Base-by-base conservation (phyloP, 257 asterid species). In the Henckelia pumila region DNA sequence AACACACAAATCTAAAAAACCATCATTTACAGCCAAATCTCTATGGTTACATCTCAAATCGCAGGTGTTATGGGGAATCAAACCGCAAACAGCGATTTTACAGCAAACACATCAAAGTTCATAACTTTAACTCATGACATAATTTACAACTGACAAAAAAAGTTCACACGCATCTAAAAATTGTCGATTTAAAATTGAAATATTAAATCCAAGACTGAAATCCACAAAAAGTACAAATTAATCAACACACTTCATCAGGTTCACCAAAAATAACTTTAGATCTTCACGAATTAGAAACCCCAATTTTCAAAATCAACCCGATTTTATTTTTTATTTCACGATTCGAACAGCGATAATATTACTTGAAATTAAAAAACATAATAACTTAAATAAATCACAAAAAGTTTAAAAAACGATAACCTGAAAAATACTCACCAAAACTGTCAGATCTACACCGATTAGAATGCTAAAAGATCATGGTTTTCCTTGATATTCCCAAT, bases 361-460 rank as follows among this genome's bases (percentile, higher is more conserved):
- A 11, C n/a, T 40, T 13, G 22, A 49, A 37, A 29, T 26, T 20
- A 10, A 70, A 28, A 7, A 3, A 5, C 22, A 3, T 6, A 13
- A 16, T 58, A 1, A 11, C 16, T 13, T 2, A 24, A 3, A 24
- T 50, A n/a, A 64, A 10, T 69, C 29, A 73, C 59, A 20, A 1
- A 35, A 26, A 1, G 47, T 9, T 35, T 35, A 10, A 3, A 35
- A 59, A 2, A 44, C 68, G 59, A 73, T 17, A n/a, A 67, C 33
- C 22, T 53, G 35, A 25, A 70, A 35, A 67, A 4, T 2, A 40
- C 17, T 1, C 59, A 40, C 53, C 23, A 35, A 64, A 64, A 28
- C n/a, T 14, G 5, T 35, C 76, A 80, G 77, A 77, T 75, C 78
- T 66, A 5, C 65, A 61, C 64, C 50, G 2, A 72, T 69, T 62